Evolutionary conservation across 2,329 filamentous ascomycete genomes (phyloP).

Genomic region (Aspergillus felis): DNA sequence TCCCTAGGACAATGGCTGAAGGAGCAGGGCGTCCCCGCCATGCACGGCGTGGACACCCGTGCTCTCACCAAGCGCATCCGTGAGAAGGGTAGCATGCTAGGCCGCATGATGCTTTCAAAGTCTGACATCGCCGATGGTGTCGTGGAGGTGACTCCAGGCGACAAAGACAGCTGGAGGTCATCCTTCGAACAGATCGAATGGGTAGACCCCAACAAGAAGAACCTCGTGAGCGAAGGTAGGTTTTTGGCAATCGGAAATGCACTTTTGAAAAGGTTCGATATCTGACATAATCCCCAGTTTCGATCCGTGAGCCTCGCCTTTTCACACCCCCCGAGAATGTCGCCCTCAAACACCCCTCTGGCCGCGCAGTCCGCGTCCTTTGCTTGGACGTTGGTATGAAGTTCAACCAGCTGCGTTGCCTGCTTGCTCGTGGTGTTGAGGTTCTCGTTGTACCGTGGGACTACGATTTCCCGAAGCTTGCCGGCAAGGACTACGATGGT

Average conservation of each 20-base stretch:
- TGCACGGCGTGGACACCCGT: constrained; percentile 92
- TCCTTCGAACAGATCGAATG: constrained; percentile 80
- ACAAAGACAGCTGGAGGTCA: constrained; percentile 46
- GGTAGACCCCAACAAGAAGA: constrained; percentile 87
- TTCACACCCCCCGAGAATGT: constrained; percentile 70
- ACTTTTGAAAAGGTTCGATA: neutral
- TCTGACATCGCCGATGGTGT: constrained; percentile 36
- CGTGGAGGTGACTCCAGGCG: constrained; percentile 39
- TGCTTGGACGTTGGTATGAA: constrained; percentile 98
- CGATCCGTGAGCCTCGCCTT: constrained; percentile 78
- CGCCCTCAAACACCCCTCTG: constrained; percentile 80
- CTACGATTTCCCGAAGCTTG: constrained; percentile 76
- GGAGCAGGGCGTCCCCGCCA: constrained; percentile 88
- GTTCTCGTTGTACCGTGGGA: constrained; percentile 95
- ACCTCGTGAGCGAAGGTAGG: constrained; percentile 92
- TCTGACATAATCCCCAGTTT: constrained; percentile 60
- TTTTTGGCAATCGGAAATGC: neutral
- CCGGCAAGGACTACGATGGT: constrained; percentile 84
- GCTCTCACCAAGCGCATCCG: constrained; percentile 91
- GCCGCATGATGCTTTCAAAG: constrained; percentile 76
- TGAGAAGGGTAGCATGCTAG: constrained; percentile 93
- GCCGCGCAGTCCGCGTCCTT: constrained; percentile 78
- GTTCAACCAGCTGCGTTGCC: constrained; percentile 94
- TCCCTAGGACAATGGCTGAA: constrained; percentile 94
- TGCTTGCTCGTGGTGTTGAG: constrained; percentile 86